phyloP scores from a whole-genome alignment of 169 alveolate species.

The Ichthyophthirius multifiliis region DNA sequence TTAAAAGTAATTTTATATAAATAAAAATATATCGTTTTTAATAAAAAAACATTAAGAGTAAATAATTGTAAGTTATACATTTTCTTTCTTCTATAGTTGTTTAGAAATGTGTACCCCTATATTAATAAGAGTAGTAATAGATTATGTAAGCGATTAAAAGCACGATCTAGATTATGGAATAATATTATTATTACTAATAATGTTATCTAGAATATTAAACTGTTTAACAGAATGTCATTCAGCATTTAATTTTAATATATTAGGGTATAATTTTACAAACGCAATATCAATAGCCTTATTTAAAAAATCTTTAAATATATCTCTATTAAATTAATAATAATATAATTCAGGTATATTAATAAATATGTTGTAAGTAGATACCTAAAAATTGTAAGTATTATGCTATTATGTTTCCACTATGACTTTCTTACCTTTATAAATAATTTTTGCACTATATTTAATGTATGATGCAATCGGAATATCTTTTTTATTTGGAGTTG shows the following conservation, averaged over 20 bases:
- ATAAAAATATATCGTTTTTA: neutral
- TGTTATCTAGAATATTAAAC: neutral
- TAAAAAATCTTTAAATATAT: conserved; percentile 23
- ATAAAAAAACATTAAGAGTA: neutral
- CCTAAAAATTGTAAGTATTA: conserved; percentile 45
- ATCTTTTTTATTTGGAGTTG: conserved; percentile 70
- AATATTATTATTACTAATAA: neutral
- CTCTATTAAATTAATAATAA: conserved; percentile 5
- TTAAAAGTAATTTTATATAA: neutral
- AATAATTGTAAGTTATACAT: neutral
- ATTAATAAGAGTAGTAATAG: neutral
- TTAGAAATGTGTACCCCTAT: neutral
- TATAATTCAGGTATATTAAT: conserved; percentile 63
- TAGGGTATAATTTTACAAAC: conserved; percentile 11
- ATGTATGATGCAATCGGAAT: conserved; percentile 61
- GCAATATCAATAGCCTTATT: conserved; percentile 4
- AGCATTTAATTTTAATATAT: neutral
- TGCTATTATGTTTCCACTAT: neutral
- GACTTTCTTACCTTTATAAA: conserved; percentile 26
- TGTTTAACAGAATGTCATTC: neutral
- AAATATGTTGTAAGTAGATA: conserved; percentile 72
- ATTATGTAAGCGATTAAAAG: neutral
- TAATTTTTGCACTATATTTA: conserved; percentile 37
- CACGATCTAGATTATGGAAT: neutral
- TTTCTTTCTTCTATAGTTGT: neutral